These are phyloP conservation scores for Penicillium mononematosum DNA, from an alignment of 495 filamentous ascomycete genomes.

Conservation along the genomic window DNA sequence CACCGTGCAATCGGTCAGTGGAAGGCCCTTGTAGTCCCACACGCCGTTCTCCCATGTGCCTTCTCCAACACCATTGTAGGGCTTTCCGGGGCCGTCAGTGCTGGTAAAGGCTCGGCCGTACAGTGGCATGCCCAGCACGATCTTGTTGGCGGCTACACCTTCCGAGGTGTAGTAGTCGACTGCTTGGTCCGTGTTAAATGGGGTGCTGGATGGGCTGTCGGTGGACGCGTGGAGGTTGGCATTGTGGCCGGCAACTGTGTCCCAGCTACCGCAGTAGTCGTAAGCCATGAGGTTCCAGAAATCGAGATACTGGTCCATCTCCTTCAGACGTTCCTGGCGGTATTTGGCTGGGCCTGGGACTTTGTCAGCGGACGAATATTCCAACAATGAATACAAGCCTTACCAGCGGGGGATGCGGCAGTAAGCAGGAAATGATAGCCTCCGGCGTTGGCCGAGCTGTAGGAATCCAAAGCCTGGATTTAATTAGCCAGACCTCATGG, in stretches of 20 bases:
- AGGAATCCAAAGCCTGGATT: constrained; percentile 56
- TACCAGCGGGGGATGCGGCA: constrained; percentile 59
- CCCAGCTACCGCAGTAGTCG: constrained; percentile 73
- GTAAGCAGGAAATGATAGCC: constrained; percentile 64
- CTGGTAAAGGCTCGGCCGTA: constrained; percentile 78
- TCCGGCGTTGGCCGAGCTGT: constrained; percentile 47
- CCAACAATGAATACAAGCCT: background rate
- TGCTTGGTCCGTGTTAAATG: constrained; percentile 67
- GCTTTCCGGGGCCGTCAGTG: constrained; percentile 67
- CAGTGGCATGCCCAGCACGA: constrained; percentile 80
- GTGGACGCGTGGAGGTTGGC: constrained; percentile 65
- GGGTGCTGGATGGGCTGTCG: constrained; percentile 56
- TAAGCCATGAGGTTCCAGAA: constrained; percentile 76
- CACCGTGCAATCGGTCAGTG: constrained; percentile 32
- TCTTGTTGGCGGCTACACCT: constrained; percentile 64
- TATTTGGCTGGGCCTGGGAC: constrained; percentile 59
- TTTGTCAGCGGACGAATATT: constrained; percentile 8
- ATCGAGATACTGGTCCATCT: constrained; percentile 69
- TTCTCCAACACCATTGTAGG: constrained; percentile 65
- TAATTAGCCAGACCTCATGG: background rate
- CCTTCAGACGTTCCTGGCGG: constrained; percentile 53
- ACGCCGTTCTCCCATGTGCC: constrained; percentile 72
- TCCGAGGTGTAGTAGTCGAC: constrained; percentile 58
- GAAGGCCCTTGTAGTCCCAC: constrained; percentile 72
- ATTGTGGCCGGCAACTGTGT: constrained; percentile 65